phyloP scores from a whole-genome alignment of 2,329 filamentous ascomycete genomes.

The Cladorrhinum sp. region DNA sequence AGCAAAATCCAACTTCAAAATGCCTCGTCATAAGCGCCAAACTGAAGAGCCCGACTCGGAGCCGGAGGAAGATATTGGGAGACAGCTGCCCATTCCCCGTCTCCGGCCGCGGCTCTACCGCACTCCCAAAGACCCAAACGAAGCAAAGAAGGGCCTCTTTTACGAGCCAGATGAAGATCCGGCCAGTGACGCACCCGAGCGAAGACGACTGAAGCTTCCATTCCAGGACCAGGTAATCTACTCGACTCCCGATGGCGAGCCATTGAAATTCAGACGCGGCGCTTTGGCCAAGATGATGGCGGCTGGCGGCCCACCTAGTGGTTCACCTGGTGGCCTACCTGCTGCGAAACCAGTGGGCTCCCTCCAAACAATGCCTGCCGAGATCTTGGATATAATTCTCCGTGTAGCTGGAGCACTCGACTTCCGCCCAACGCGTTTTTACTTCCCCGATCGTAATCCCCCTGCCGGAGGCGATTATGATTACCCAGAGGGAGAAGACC shows the following conservation, averaged over 20 bases:
- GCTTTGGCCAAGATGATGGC: neutral
- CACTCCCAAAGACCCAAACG: neutral
- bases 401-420: too few species aligned
- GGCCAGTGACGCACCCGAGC: neutral
- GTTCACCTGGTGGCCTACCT: too few species aligned
- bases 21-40: neutral
- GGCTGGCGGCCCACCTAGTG: too few species aligned
- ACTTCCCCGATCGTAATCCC: too few species aligned
- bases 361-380: too few species aligned
- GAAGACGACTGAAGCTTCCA: neutral
- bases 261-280: neutral
- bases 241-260: neutral
- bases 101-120: neutral
- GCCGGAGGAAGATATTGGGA: neutral
- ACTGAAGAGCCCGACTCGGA: neutral
- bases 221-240: neutral
- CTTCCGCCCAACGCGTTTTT: too few species aligned
- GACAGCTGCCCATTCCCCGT: neutral
- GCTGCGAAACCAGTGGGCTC: too few species aligned
- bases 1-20: neutral
- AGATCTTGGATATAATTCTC: too few species aligned
- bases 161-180: neutral
- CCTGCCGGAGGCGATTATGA: too few species aligned
- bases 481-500: too few species aligned
- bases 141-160: neutral